Conservation (phyloP, 306 rosid genomes). For the Medicago ruthenica region DNA sequence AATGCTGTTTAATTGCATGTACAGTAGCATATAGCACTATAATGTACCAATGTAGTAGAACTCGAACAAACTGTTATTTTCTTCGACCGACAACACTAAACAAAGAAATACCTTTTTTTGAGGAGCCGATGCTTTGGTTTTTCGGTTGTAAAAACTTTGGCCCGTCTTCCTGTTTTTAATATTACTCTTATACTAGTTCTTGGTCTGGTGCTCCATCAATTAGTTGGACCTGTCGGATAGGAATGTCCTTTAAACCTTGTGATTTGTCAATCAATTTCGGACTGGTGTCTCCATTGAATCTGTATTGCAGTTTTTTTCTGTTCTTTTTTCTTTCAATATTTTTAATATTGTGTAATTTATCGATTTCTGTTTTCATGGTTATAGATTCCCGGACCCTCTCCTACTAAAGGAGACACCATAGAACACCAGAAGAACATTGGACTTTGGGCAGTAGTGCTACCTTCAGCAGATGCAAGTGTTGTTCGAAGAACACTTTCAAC, state of each 20-base stretch:
- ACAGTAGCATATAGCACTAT: too few species aligned
- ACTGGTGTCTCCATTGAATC: conserved; percentile 2
- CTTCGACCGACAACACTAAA: too few species aligned
- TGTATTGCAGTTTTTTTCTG: conserved; percentile 15
- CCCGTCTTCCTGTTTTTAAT: neutral
- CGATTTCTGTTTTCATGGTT: conserved; percentile 25
- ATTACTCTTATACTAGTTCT: neutral
- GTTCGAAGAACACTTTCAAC: conserved; percentile 77
- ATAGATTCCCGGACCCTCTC: conserved; percentile 86
- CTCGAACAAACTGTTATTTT: too few species aligned
- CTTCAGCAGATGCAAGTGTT: conserved; percentile 80
- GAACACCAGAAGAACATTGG: conserved; percentile 82
- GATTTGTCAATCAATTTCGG: neutral
- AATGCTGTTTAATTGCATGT: too few species aligned
- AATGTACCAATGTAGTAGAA: too few species aligned
- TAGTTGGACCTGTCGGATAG: neutral
- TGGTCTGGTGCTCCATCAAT: neutral
- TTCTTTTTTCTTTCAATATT: neutral
- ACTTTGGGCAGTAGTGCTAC: conserved; percentile 77
- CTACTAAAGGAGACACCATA: conserved; percentile 58
- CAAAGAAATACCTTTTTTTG: too few species aligned
- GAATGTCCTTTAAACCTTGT: neutral
- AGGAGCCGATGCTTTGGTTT: neutral
- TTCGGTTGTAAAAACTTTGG: neutral
- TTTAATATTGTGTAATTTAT: neutral